Evolutionary conservation across 441 rosid species (phyloP).

Genomic region (Omphalea diandra): DNA sequence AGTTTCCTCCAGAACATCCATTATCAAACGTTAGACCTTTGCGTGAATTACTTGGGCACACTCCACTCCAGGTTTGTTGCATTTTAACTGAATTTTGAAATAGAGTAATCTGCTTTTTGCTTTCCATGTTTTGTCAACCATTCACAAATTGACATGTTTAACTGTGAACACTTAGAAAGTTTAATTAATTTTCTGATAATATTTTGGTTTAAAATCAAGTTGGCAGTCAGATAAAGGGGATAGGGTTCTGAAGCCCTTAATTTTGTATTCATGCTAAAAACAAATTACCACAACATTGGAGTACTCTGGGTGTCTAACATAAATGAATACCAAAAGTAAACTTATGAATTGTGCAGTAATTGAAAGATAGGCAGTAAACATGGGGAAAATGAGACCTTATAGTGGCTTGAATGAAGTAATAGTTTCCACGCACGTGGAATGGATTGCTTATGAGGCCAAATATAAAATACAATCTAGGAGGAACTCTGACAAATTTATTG

Average conservation of each 20-base stretch:
- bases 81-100: background rate
- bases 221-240: background rate
- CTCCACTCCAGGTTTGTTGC: conserved; percentile 79
- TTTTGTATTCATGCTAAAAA: background rate
- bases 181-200: no score
- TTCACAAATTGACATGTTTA: background rate
- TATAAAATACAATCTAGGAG: background rate
- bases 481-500: background rate
- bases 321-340: background rate
- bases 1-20: conserved; percentile 97
- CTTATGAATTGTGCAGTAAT: background rate
- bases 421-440: background rate
- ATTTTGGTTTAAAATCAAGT: no score
- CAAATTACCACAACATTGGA: background rate
- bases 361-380: background rate
- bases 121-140: background rate
- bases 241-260: background rate
- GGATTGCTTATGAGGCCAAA: no score
- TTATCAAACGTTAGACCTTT: conserved; percentile 79
- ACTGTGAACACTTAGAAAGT: background rate
- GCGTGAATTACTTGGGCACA: conserved; percentile 95
- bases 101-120: background rate
- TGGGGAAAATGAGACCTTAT: background rate
- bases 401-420: background rate
- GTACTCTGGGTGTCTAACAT: background rate